Base-by-base conservation (phyloP, 2,329 filamentous ascomycete species). In the Trichoderma brevicompactum region DNA sequence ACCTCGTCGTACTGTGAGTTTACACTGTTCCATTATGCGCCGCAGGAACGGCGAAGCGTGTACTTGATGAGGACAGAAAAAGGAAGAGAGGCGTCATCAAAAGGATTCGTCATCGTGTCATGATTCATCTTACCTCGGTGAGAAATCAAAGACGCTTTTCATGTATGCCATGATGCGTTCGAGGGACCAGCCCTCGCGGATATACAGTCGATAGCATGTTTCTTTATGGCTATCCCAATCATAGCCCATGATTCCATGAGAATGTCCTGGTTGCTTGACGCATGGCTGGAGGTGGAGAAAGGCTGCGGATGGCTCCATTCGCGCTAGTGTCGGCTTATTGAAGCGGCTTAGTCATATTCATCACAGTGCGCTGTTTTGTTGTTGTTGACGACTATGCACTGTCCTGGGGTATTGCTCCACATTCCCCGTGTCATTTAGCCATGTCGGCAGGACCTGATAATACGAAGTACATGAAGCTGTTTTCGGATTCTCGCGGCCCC, bases 91-190 rank as follows among this genome's bases (percentile, higher is more conserved):
- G 5, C 23, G 23, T 28, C 23, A 28, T 28, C 23, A 28, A 28
- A 28, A n/a, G n/a, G n/a, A n/a, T n/a, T n/a, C n/a, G n/a, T n/a
- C 32, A 53, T 19, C 5, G 49, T 8, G 32, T 7, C 49, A 19
- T 38, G 17, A 28, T 48, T 38, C 19, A 15, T 90, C 82, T 75
- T 80, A 91, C 89, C 88, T 91, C 23, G 91, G 90, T 36, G 86
- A 82, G 76, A 93, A 92, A 67, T 86, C 83, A 79, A 89, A 82
- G 66, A 83, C 80, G 65, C 80, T 80, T 69, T 82, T 86, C 83
- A 92, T 89, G 72, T 88, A 87, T 32, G 88, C 83, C 81, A 92
- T 90, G 48, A 95, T 89, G 69, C 94, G 88, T 71, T 90, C 87
- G 65, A 94, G 79, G 46, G 87, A 85, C 78, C 85, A 89, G 70